Base-by-base conservation (phyloP, 1,139 yeast genomes). In the Wickerhamomyces sp. region DNA sequence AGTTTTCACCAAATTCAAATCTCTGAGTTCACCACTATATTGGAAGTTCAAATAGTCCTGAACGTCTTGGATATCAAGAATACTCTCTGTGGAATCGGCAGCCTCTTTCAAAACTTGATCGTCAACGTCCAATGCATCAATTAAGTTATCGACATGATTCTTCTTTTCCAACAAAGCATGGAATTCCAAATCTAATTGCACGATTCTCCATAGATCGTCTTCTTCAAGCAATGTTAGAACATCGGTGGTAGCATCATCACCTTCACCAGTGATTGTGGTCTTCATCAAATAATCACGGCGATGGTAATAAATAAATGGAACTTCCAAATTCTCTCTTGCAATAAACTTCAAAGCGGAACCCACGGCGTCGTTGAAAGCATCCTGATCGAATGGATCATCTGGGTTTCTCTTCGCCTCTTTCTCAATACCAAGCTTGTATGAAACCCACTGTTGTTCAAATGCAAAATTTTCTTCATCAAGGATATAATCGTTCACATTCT, bases 281-380 rank as follows among this genome's bases (percentile, higher is more conserved):
- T 68, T 67, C 35, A 83, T 66, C 25, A 87, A 68, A 55, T 84
- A 88, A 59, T 91, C 97, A 58, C 94, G 83, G 57, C 97, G 84
- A 54, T 88, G 95, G 24, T 89, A 82, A 86, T 95, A 89, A 41
- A 91, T 88, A 54, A 88, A 86, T n/a, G 98, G 97, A 4, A 91
- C 95, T 56, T 91, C 99, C 44, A 82, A 71, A 36, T 81, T 70
- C 35, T 88, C 95, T 47, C 76, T 78, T 11, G 88, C 71, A 24
- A 91, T 66, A 52, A 88, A 88, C 45, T 76, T 88, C 26, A 91
- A 77, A 2, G 84, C 89, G 46, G 82, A 77, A 19, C 77, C 75
- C 13, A 89, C 85, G 1, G 96, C 81, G 30, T 68, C 71, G 38
- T 69, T 69, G 58, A 86, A 84, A 6, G 89, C 87, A 10, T 61